These are phyloP conservation scores for Linderniella brevidens DNA, from an alignment of 257 asterid species.

Conservation along the genomic window DNA sequence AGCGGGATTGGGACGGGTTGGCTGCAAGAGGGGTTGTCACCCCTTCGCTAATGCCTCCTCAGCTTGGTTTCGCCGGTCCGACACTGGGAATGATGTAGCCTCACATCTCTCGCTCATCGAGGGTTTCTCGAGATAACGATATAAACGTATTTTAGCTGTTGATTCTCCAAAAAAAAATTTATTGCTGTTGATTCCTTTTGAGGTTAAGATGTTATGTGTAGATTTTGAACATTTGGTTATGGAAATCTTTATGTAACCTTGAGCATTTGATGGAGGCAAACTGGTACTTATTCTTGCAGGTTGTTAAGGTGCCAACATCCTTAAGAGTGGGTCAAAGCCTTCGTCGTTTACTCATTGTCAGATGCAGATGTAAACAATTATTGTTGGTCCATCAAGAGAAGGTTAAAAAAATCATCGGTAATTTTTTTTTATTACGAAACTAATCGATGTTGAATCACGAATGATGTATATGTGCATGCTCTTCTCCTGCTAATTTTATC, in stretches of 20 bases:
- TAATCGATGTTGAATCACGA: too few species aligned
- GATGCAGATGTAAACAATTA: slow-evolving; percentile 64
- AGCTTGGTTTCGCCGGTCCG: too few species aligned
- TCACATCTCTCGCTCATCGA: too few species aligned
- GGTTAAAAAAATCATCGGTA: too few species aligned
- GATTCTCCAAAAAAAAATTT: slow-evolving; percentile 42
- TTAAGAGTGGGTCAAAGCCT: slow-evolving; percentile 86
- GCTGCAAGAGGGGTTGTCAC: too few species aligned
- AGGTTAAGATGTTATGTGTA: slow-evolving; percentile 92
- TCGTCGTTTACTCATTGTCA: slow-evolving; percentile 73
- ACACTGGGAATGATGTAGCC: too few species aligned
- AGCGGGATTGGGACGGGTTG: too few species aligned
- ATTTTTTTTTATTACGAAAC: too few species aligned
- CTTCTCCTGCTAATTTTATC: slow-evolving; percentile 3
- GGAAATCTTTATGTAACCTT: slow-evolving; percentile 7
- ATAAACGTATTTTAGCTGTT: too few species aligned
- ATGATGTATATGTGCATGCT: too few species aligned
- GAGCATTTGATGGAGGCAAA: slow-evolving; percentile 6
- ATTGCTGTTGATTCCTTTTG: slow-evolving; percentile 50
- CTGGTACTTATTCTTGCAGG: slow-evolving; percentile 20
- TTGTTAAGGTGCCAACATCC: slow-evolving; percentile 73
- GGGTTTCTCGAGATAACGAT: too few species aligned
- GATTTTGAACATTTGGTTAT: neutral
- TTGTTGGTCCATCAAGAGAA: slow-evolving; percentile 96
- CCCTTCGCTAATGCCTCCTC: too few species aligned